A percentile compares a stretch with the other conserved stretches of the same genome.
Conservation (phyloP, 495 filamentous ascomycete species). For the Trichoderma orchidacearum region DNA sequence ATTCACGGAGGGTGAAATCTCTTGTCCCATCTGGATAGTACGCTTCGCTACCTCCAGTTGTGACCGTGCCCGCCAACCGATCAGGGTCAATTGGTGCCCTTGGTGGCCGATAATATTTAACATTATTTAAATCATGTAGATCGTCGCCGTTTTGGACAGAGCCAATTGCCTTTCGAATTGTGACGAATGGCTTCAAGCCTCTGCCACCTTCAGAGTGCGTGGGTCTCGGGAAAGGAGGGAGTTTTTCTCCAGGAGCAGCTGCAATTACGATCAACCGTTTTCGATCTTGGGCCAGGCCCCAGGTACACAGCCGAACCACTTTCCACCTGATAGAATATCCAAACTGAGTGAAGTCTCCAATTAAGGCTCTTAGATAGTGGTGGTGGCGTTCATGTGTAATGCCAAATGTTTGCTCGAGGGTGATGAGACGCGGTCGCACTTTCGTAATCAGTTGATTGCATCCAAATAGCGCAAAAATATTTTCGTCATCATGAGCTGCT, state of each 20-base stretch:
- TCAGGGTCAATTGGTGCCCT: constrained; percentile 24
- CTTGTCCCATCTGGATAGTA: constrained; percentile 61
- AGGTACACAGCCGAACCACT: constrained; percentile 30
- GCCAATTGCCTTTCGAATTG: constrained; percentile 13
- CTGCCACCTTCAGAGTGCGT: constrained; percentile 49
- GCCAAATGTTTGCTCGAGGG: constrained; percentile 75
- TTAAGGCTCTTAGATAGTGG: constrained; percentile 43
- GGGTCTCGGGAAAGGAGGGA: constrained; percentile 53
- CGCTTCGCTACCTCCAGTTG: constrained; percentile 50
- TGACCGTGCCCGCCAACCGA: constrained; percentile 44
- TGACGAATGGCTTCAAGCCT: constrained; percentile 14
- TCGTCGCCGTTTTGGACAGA: constrained; percentile 26
- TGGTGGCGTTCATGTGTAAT: constrained; percentile 33
- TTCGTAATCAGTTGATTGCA: constrained; percentile 44
- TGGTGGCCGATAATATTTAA: constrained; percentile 11
- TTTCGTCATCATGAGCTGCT: constrained; percentile 55
- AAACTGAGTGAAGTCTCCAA: constrained; percentile 47
- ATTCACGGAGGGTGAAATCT: constrained; percentile 56
- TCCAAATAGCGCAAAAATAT: constrained; percentile 57
- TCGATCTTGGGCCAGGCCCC: constrained; percentile 26
- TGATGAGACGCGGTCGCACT: constrained; percentile 56
- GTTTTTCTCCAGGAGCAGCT: constrained; percentile 59
- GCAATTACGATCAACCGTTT: constrained; percentile 63
- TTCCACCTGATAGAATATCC: constrained; percentile 56
- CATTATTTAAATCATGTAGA: constrained; percentile 14